Base-by-base conservation (phyloP, 2,329 filamentous ascomycete species). In the Dothidotthia symphoricarpi region DNA sequence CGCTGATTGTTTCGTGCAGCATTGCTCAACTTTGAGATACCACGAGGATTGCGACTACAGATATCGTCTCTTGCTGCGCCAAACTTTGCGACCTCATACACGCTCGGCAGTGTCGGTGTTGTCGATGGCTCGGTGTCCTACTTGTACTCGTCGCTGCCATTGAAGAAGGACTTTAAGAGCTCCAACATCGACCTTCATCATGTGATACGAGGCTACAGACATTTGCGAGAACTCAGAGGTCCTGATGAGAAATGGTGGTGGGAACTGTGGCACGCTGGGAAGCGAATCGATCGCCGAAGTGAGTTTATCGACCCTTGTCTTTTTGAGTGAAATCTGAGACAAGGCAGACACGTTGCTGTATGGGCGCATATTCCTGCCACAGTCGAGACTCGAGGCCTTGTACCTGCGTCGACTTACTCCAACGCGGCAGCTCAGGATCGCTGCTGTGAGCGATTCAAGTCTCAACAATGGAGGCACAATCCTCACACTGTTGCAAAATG, bases 51-150 rank as follows among this genome's bases (percentile, higher is more conserved):
- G 31, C 85, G 88, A 43, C 74, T 98, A 36, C 88, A 88, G 41
- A 80, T 97, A 41, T 95, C 91, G 6, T 94, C 93, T 6, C 83
- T 98, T 19, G 88, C 90, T 6, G 90, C 90, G 13, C 85, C 88
- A 7, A 88, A 95, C 66, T 96, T 97, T 58, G 91, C 90, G 16
- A 95, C 90, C 12, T 91, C 89, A 25, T 98, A 98, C 69, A 86
- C 88, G 28, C 80, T 98, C 29, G 88, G 89, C 44, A 94, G 85
- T 28, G 79, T 94, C 12, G 93, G 91, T 43, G 77, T 95, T 24
- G 90, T 98, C 34, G 91, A 97, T 70, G 93, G 93, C 64, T 95
- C 89, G n/a, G 80, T 98, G 40, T 95, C 90, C 11, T 98, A 97
- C 69, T 80, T 98, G 36, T 97, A 95, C 73, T 94, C 89, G 32